Conservation (phyloP, 768 basidiomycete species). For the Dentipellis sp. region DNA sequence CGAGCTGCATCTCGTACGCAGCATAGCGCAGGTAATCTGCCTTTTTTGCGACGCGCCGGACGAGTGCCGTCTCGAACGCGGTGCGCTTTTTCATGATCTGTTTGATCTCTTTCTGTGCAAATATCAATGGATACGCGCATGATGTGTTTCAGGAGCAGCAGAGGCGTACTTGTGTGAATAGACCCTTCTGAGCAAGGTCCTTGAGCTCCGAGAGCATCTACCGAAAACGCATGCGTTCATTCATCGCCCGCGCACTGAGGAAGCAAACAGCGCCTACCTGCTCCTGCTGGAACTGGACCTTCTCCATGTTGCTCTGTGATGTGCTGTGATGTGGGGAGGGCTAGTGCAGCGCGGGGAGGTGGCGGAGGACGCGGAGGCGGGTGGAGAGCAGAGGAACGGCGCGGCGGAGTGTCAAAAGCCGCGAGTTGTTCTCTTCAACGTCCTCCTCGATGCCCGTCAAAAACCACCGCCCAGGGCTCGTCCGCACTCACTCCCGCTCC, state of each 20-base stretch:
- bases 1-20: slow-evolving; percentile 86
- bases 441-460: slow-evolving; percentile 36
- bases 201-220: slow-evolving; percentile 94
- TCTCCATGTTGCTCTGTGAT: slow-evolving; percentile 56
- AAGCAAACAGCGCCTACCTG: slow-evolving; percentile 34
- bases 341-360: not conserved
- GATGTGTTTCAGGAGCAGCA: not conserved
- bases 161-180: slow-evolving; percentile 67
- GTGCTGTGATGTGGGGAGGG: too few species aligned
- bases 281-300: slow-evolving; percentile 91
- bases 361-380: slow-evolving; percentile 1
- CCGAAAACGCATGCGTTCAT: not conserved
- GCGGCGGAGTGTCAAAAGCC: not conserved
- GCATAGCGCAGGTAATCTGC: slow-evolving; percentile 85
- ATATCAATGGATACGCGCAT: slow-evolving; percentile 8
- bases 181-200: slow-evolving; percentile 74
- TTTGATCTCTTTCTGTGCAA: slow-evolving; percentile 63
- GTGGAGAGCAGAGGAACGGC: not conserved
- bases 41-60: slow-evolving; percentile 79
- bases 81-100: slow-evolving; percentile 82
- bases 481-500: slow-evolving; percentile 55
- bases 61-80: slow-evolving; percentile 71
- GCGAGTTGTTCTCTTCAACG: not conserved
- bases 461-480: slow-evolving; percentile 36
- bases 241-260: not conserved